Percentiles rank a stretch among this genome's conserved stretches.
phyloP scores from a whole-genome alignment of 805 yeast genomes.

The Starmerella etchellsii region DNA sequence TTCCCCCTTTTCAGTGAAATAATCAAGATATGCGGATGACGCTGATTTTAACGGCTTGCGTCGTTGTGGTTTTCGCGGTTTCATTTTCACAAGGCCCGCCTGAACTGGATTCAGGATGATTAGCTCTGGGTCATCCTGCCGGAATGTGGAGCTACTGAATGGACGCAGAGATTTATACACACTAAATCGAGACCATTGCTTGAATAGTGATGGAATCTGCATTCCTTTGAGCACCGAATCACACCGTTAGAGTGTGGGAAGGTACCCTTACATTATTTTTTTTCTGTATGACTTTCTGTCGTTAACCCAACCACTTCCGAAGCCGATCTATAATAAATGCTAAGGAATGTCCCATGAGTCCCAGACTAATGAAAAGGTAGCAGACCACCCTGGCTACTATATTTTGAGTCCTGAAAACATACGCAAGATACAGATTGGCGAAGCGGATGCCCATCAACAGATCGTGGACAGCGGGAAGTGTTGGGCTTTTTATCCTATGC shows the following conservation, averaged over 20 bases:
- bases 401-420: background rate
- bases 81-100: conserved; percentile 9
- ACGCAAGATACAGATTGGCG: background rate
- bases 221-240: too few species aligned
- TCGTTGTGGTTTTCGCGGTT: conserved; percentile 1
- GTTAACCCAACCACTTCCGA: too few species aligned
- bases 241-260: too few species aligned
- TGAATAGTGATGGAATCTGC: too few species aligned
- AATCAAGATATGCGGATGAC: conserved; percentile 3
- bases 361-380: background rate
- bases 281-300: too few species aligned
- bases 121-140: background rate
- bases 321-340: too few species aligned
- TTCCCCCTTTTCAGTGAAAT: background rate
- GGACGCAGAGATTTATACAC: too few species aligned
- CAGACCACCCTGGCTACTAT: too few species aligned
- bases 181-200: too few species aligned
- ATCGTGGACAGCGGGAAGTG: conserved; percentile 5
- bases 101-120: conserved; percentile 13
- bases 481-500: conserved; percentile 5
- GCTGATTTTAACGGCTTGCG: background rate
- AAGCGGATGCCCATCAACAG: conserved; percentile 8
- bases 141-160: background rate
- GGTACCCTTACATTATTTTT: background rate
- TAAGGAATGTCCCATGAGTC: background rate